Base-by-base conservation (phyloP, 768 basidiomycete genomes). In the Calocybe cyanea region DNA sequence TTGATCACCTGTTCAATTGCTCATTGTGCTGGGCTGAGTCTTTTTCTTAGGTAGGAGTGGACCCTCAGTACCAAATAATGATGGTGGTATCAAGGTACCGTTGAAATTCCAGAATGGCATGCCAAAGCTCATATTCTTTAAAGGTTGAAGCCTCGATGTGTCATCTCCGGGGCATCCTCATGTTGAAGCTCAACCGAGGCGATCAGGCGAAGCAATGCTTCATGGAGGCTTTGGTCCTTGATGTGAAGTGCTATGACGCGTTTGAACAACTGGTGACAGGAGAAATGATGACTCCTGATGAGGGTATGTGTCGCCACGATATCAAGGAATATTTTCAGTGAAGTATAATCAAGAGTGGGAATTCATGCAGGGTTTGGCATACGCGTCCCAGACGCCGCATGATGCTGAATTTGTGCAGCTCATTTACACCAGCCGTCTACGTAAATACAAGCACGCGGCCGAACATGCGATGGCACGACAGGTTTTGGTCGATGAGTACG, bases 131-230 rank as follows among this genome's bases (percentile, higher is more conserved):
- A 51, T 28, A 24, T 10, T 31, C 32, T 38, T 35, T 28, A 41
- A 53, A 95, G 92, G 87, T 97, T 31, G 92, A 98, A 69, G 92
- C 96, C 3, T 96, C 95, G 2, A 94, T 97, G 83, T 97, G 95
- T 59, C 85, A 95, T 59, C 72, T 99, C 14, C 81, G 96, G 44
- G 96, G 94, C 10, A 68, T 96, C 18, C 74, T 99, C 15, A 95
- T 97, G 83, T 83, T 94, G 43, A 94, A 96, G 59, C 74, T 97
- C 13, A 93, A 92, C 56, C 85, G 92, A 9, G 83, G 85, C 17
- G 87, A 92, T 41, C 80, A 87, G 56, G 96, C 96, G 1, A 98
- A 98, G 61, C 76, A 88, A 41, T 92, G 90, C 55, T 96, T 97
- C 58, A 86, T 96, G 83, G 95, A 99, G 59, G 94, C 96, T 1